These are phyloP conservation scores for Diversispora epigaea DNA, from an alignment of 192 early-diverging fungal genomes.

Conservation along the genomic window DNA sequence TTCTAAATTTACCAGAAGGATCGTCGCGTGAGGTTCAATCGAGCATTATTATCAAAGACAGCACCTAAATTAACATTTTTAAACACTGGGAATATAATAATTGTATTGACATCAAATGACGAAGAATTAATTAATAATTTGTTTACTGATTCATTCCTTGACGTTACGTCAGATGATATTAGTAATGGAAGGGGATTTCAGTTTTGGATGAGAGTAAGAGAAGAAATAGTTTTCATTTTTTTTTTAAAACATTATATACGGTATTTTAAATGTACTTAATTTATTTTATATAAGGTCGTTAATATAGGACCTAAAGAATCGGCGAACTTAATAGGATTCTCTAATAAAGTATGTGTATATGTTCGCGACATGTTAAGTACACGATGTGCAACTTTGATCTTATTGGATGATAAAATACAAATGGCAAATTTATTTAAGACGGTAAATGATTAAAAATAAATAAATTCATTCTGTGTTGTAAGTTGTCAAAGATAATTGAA, in stretches of 20 bases:
- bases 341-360: not conserved
- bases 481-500: no score
- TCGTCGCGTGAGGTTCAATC: constrained; percentile 5
- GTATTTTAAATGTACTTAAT: not conserved
- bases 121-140: not conserved
- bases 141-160: not conserved
- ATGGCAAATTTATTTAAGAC: not conserved
- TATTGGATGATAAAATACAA: not conserved
- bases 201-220: constrained; percentile 8
- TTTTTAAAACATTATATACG: not conserved
- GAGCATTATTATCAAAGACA: not conserved
- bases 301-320: not conserved
- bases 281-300: not conserved
- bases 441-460: not conserved
- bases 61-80: not conserved
- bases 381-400: not conserved
- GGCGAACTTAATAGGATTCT: not conserved
- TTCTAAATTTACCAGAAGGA: not conserved
- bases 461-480: not conserved
- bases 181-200: not conserved
- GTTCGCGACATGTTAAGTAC: constrained; percentile 7
- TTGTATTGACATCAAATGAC: not conserved
- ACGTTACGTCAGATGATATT: not conserved
- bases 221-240: not conserved
- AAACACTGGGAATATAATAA: not conserved